Base-by-base conservation (phyloP, 2,329 filamentous ascomycete genomes). In the Cytospora schulzeri region DNA sequence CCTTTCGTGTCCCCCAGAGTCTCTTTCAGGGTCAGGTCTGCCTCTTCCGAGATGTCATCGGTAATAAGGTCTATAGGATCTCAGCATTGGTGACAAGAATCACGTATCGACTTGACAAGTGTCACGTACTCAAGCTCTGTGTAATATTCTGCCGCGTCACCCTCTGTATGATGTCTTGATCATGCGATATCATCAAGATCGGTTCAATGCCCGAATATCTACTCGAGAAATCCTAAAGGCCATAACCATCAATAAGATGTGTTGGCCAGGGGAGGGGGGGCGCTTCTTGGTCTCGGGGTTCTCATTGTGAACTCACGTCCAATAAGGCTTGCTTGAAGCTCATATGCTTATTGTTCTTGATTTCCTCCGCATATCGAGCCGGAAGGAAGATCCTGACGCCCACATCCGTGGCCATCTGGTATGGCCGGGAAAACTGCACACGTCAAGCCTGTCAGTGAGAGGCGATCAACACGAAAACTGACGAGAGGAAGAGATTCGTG, bases 11-110 rank as follows among this genome's bases (percentile, higher is more conserved):
- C 57, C 19, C 62, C 62, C 22, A 64, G 57, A 22, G 12, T 60
- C 17, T 60, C 62, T 15, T 48, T 22, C 7, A 53, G 11, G 12
- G 38, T 48, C 12, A 60, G 29, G 17, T 22, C 35, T 48, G 62
- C 57, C n/a, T 64, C 62, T 22, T 64, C 62, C 22, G 62, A 60
- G 12, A 64, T 56, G 35, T 59, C 55, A 17, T 64, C 56, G 24
- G 62, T 64, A 22, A 64, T 48, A 9, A 59, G 50, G 38, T 45
- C 62, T 60, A 53, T 45, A 17, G 50, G n/a, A n/a, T n/a, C n/a
- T 60, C 50, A 64, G 38, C 22, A n/a, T 45, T 4, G 2, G 9
- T 22, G 8, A 8, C 38, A n/a, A 41, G 38, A 8, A 19, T n/a
- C 38, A 41, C 6, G 7, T 41, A 41, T 41, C 1, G 22, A 24